A percentile compares a stretch with the other conserved stretches of the same genome.
phyloP scores from a whole-genome alignment of 768 basidiomycete genomes.

The Rickenella mellea region DNA sequence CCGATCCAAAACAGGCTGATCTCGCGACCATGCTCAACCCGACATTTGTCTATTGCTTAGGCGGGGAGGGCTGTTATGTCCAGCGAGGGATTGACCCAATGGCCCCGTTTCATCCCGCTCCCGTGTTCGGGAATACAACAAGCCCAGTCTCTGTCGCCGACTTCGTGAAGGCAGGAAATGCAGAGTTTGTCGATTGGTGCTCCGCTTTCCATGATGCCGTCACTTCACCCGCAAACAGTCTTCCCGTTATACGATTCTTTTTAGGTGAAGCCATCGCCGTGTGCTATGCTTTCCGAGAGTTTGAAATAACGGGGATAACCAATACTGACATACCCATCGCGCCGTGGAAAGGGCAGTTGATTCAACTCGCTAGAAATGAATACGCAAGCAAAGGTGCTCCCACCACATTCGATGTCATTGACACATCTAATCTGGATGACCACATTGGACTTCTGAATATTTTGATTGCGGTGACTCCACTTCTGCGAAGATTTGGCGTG shows the following conservation, averaged over 20 bases:
- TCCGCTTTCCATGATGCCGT: conserved; percentile 12
- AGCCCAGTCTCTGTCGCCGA: conserved; percentile 9
- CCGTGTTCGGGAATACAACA: conserved; percentile 14
- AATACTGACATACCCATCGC: conserved; percentile 22
- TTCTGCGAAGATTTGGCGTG: conserved; percentile 19
- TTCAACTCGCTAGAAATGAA: conserved; percentile 22
- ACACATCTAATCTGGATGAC: conserved; percentile 41
- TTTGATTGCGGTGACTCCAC: conserved; percentile 25
- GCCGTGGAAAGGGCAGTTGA: conserved; percentile 24
- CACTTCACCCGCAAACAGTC: conserved; percentile 1
- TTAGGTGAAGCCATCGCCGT: conserved; percentile 30
- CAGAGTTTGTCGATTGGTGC: conserved; percentile 29
- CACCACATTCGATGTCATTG: conserved; percentile 32
- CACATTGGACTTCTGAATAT: conserved; percentile 40
- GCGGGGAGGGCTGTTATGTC: conserved; percentile 27
- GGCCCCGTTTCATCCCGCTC: conserved; percentile 30
- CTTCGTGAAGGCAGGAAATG: conserved; percentile 19
- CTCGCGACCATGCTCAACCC: conserved; percentile 30
- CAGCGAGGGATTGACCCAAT: conserved; percentile 38
- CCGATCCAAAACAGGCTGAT: conserved; percentile 7
- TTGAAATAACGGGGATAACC: conserved; percentile 8
- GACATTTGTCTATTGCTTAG: conserved; percentile 32
- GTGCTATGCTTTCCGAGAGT: conserved; percentile 25
- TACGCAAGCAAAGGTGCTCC: conserved; percentile 21
- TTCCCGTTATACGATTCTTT: conserved; percentile 27